Percentiles rank a stretch among this genome's conserved stretches.
phyloP scores from a whole-genome alignment of 106 monocot species.

The Allium sativum region DNA sequence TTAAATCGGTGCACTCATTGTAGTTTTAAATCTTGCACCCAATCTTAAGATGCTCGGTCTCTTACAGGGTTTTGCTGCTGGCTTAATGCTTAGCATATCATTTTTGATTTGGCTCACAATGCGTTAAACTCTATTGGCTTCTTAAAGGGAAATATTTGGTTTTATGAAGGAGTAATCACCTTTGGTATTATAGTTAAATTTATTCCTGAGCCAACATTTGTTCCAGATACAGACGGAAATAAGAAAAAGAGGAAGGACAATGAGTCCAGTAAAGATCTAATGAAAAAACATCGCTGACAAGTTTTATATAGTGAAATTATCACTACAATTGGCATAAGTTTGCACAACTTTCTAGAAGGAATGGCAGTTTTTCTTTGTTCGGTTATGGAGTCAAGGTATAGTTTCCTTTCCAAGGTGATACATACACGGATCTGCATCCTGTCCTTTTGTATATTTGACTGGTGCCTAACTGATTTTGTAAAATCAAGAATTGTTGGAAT shows the following conservation, averaged over 20 bases:
- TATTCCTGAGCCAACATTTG: conserved; percentile 77
- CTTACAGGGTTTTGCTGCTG: conserved; percentile 99
- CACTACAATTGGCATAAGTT: conserved; percentile 96
- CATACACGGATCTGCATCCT: no score
- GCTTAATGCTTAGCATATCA: conserved; percentile 96
- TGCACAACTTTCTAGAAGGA: no score
- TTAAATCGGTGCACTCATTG: conserved; percentile 88
- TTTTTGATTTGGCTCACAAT: conserved; percentile 98
- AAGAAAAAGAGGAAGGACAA: conserved; percentile 38
- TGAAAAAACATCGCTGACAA: conserved; percentile 89
- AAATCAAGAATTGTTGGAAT: no score
- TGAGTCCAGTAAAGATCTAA: conserved; percentile 75
- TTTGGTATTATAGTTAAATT: conserved; percentile 79
- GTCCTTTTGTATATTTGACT: no score
- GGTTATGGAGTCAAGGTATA: no score
- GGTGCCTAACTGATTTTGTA: no score
- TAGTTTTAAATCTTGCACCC: conserved; percentile 23
- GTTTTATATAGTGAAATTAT: conserved; percentile 89
- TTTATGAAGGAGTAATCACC: conserved; percentile 78
- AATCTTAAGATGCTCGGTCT: conserved; percentile 77
- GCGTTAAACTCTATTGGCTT: conserved; percentile 92
- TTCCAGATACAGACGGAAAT: conserved; percentile 13
- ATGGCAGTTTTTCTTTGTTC: no score
- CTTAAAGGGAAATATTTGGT: conserved; percentile 92
- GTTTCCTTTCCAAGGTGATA: no score